These are phyloP conservation scores for Fusarium virguliforme DNA, from an alignment of 2,329 filamentous ascomycete genomes.

Conservation along the genomic window DNA sequence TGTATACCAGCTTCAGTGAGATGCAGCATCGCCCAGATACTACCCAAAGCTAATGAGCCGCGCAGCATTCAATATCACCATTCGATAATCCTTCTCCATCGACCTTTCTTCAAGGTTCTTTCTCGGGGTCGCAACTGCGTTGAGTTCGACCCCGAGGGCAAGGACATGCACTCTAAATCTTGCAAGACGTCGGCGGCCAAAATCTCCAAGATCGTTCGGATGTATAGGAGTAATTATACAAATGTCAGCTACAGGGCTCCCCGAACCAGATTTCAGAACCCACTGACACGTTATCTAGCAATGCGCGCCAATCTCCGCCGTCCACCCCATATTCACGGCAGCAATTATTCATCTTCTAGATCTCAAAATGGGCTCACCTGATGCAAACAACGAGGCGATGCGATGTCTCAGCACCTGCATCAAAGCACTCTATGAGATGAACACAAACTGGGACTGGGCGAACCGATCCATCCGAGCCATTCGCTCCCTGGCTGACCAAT, in stretches of 20 bases:
- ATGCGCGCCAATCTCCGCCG: constrained; percentile 36
- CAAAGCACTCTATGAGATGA: constrained; percentile 39
- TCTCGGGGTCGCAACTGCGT: constrained; percentile 5
- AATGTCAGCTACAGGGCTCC: background rate
- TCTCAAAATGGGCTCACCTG: constrained; percentile 13
- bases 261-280: no score
- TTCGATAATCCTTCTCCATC: background rate
- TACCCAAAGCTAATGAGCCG: background rate
- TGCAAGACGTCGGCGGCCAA: constrained; percentile 31
- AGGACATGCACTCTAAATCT: constrained; percentile 38
- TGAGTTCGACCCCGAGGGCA: constrained; percentile 34
- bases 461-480: constrained; percentile 38
- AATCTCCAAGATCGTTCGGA: constrained; percentile 34
- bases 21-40: fast-evolving
- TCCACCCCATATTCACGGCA: constrained; percentile 39
- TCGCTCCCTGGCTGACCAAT: constrained; percentile 32
- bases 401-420: constrained; percentile 35
- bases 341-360: constrained; percentile 40
- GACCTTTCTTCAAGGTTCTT: constrained; percentile 1
- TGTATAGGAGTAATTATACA: constrained; percentile 40
- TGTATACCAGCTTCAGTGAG: constrained; percentile 3
- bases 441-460: constrained; percentile 41
- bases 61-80: constrained; percentile 2
- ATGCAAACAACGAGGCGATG: constrained; percentile 24
- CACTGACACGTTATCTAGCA: constrained; percentile 6